Evolutionary conservation across 495 filamentous ascomycete species (phyloP).

Genomic region (Lepraria neglecta): DNA sequence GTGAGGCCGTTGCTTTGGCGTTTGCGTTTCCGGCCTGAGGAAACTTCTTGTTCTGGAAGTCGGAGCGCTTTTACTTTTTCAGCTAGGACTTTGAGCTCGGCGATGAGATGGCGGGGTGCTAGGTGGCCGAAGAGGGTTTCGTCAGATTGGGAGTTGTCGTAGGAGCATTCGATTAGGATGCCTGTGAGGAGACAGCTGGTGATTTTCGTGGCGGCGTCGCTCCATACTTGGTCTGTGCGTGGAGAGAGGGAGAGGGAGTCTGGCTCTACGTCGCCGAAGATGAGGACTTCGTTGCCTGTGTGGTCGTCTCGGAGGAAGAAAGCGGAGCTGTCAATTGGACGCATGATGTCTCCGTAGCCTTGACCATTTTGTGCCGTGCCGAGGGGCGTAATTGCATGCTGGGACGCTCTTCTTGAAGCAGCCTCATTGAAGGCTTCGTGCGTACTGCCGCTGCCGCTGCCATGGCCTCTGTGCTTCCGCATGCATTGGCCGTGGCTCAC

Average conservation of each 20-base stretch:
- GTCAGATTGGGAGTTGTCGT: constrained; percentile 67
- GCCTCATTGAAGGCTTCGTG: constrained; percentile 30
- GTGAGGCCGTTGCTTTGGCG: constrained; percentile 21
- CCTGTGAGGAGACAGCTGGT: constrained; percentile 59
- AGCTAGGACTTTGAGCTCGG: constrained; percentile 69
- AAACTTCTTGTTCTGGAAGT: constrained; percentile 18
- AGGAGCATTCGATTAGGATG: constrained; percentile 94
- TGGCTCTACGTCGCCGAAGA: constrained; percentile 94
- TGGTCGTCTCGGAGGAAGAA: constrained; percentile 77
- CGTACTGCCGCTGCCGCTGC: constrained; percentile 43
- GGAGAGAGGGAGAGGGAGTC: constrained; percentile 75
- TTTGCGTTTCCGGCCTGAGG: constrained; percentile 26
- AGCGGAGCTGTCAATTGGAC: constrained; percentile 74
- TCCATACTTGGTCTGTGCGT: constrained; percentile 75
- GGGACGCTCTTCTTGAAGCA: constrained; percentile 24
- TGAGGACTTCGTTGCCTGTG: constrained; percentile 68
- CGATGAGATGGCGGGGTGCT: constrained; percentile 68
- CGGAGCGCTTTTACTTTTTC: constrained; percentile 49
- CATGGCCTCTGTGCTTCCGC: constrained; percentile 61
- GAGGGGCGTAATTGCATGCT: constrained; percentile 19
- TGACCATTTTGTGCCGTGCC: constrained; percentile 21
- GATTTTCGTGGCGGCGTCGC: constrained; percentile 77
- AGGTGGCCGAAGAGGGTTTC: constrained; percentile 81
- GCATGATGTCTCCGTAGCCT: constrained; percentile 41
- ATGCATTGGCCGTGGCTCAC: constrained; percentile 87